Conservation (phyloP, 129 eudicot species). For the Flaveria linearis region DNA sequence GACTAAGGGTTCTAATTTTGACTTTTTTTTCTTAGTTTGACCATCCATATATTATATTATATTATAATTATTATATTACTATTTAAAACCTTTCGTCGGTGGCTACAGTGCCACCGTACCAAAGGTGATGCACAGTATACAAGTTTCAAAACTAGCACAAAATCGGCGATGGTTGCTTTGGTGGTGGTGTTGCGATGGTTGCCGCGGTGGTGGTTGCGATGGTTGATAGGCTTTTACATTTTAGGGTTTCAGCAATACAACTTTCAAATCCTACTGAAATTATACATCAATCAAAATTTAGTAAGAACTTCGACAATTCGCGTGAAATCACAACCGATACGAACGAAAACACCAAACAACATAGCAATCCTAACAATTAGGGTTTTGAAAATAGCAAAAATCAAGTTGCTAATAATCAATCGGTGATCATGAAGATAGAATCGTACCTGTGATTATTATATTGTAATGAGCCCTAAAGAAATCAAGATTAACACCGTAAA, state of each 20-base stretch:
- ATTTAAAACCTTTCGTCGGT: no score
- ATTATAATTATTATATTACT: no score
- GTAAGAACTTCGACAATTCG: neutral
- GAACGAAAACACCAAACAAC: neutral
- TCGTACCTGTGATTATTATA: neutral
- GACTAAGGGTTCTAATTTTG: no score
- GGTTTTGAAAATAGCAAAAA: neutral
- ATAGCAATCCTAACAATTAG: neutral
- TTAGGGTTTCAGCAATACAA: neutral
- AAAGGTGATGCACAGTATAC: no score
- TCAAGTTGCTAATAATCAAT: neutral
- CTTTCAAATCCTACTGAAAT: slow-evolving; percentile 14
- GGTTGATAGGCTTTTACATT: neutral
- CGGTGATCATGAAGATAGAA: neutral
- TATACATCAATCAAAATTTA: neutral
- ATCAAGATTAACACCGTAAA: neutral
- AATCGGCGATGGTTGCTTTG: no score
- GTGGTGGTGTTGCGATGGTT: no score
- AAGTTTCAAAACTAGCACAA: no score
- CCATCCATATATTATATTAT: no score
- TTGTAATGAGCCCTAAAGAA: neutral
- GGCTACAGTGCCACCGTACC: no score
- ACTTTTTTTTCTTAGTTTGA: no score
- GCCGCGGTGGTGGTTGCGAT: no score
- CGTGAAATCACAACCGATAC: neutral